Evolutionary conservation across 345 rosid genomes (phyloP), one percentile per base, ranked within the genome.

Genomic region (Ailanthus altissimus): DNA sequence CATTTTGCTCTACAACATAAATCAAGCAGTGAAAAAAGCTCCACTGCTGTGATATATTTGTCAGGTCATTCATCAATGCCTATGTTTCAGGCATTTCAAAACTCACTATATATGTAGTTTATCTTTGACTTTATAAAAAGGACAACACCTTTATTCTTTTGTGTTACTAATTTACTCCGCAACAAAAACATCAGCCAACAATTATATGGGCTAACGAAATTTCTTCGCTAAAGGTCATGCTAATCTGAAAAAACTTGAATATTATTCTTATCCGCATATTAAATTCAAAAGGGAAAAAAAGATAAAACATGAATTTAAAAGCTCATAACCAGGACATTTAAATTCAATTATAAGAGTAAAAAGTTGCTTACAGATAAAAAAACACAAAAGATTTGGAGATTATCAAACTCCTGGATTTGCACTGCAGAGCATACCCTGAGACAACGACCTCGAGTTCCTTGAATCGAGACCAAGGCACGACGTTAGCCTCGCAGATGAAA

Each of bases 381-480:
- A 88, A 88, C 84, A 80, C 79, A 85, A 74, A 85, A 90, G 81
- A 86, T 83, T 78, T 82, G 85, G 89, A 72, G 74, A 83, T 62
- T 75, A 89, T 93, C 97, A 94, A 91, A 91, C 98, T 84, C 97
- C 97, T 80, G 97, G 97, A 78, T 93, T 89, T 62, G 97, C 97
- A 91, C 88, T 88, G 93, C 94, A 90, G 75, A 94, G 85, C 99
- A 89, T 93, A 93, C 97, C 98, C 98, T 93, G 98, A 88, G 95
- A 91, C 90, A 93, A 82, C 36, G 97, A 94, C 85, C 97, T 88
- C 23, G 97, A 90, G 70, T 87, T 86, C 77, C 54, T 85, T 26
- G 97, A 80, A 86, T 94, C 95, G 56, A 89, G 79, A 72, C 98
- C 94, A 3, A 94, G 97, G 85, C 98, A 91, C 5, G 98, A 91